Conservation (phyloP, 1,139 yeast genomes). For the Blastobotrys petasosporus region DNA sequence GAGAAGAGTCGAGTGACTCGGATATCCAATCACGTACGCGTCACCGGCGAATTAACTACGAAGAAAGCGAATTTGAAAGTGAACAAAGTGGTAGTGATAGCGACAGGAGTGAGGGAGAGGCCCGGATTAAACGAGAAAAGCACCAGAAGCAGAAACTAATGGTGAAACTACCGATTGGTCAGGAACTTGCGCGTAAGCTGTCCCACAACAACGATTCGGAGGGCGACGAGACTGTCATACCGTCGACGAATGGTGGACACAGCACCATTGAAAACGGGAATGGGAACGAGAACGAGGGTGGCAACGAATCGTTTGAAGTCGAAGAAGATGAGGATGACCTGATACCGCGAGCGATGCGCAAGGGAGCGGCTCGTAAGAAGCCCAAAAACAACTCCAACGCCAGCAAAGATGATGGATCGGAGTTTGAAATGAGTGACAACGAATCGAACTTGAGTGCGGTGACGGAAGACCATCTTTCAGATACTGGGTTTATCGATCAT, state of each 20-base stretch:
- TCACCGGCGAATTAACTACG: constrained; percentile 15
- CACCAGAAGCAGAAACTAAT: constrained; percentile 4
- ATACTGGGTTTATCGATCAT: constrained; percentile 34
- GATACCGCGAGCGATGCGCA: constrained; percentile 1
- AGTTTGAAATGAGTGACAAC: constrained; percentile 17
- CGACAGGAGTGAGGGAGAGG: constrained; percentile 3
- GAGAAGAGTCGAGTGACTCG: constrained; percentile 9
- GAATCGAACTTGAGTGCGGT: constrained; percentile 12
- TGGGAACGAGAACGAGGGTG: constrained; percentile 20
- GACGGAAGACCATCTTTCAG: constrained; percentile 4
- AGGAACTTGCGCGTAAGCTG: not conserved
- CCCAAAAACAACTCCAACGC: not conserved
- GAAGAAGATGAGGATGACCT: constrained; percentile 9
- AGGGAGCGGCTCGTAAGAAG: constrained; percentile 5
- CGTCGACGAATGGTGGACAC: not conserved
- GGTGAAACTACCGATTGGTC: constrained; percentile 8
- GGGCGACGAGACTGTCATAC: constrained; percentile 13
- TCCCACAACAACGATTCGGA: constrained; percentile 7
- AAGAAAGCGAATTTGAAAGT: constrained; percentile 19
- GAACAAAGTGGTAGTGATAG: constrained; percentile 11
- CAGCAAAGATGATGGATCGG: constrained; percentile 10
- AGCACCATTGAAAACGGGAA: constrained; percentile 3
- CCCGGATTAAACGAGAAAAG: constrained; percentile 4
- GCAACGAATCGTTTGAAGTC: constrained; percentile 12
- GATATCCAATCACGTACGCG: constrained; percentile 11